Evolutionary conservation across 2,329 filamentous ascomycete genomes (phyloP).

Genomic region (Xylaria sp.): DNA sequence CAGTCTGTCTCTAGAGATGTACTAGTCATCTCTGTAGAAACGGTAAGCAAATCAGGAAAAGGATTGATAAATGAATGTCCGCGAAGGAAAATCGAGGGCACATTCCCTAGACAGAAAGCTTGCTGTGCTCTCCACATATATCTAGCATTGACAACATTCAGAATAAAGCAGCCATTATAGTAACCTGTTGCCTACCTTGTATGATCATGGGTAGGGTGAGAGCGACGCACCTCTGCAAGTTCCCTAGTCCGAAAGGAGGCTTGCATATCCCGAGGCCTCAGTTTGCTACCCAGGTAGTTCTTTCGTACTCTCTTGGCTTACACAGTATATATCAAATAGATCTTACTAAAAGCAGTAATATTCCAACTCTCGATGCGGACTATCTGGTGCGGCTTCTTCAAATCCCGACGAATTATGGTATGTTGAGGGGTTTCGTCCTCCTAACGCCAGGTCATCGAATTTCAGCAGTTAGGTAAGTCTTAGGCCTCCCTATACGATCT

Average conservation of each 20-base stretch:
- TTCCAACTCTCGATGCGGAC: not conserved
- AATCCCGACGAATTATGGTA: constrained; percentile 19
- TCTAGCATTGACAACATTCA: not conserved
- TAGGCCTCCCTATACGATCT: not conserved
- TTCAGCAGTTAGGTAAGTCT: not conserved
- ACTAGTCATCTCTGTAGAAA: not conserved
- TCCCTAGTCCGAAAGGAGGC: not conserved
- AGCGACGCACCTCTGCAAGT: constrained; percentile 8
- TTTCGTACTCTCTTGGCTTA: constrained; percentile 7
- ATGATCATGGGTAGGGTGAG: constrained; percentile 34
- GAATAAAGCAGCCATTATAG: not conserved
- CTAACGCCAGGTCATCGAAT: not conserved
- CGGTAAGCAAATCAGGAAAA: not conserved
- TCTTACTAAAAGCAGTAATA: constrained; percentile 32
- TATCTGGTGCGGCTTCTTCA: constrained; percentile 13
- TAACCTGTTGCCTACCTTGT: constrained; percentile 7
- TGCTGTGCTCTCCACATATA: not conserved
- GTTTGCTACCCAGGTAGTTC: not conserved
- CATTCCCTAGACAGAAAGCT: not conserved
- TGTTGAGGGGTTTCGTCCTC: constrained; percentile 1
- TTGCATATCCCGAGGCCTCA: constrained; percentile 15
- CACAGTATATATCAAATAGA: not conserved
- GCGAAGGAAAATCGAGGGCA: not conserved
- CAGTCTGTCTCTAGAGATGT: not conserved
- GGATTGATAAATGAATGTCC: not conserved